Evolutionary conservation across 2,329 filamentous ascomycete genomes (phyloP).

Genomic region (Diaporthe velutina): DNA sequence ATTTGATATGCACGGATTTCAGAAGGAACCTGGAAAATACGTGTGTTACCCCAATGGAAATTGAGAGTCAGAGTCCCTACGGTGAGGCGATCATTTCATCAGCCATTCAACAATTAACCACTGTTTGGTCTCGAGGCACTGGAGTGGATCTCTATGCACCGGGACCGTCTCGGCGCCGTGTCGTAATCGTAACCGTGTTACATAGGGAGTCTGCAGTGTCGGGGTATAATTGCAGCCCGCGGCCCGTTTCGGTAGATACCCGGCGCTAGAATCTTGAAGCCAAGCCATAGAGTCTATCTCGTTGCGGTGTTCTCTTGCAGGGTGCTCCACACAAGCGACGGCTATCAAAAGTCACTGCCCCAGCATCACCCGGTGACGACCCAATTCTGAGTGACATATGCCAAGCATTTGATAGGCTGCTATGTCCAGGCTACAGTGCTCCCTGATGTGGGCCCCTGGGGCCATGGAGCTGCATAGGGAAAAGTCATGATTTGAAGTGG

Average conservation of each 20-base stretch:
- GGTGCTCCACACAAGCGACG: neutral
- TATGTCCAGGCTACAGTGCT: too few relatives aligned
- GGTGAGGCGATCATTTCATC: neutral
- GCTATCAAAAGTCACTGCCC: neutral
- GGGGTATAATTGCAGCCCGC: neutral
- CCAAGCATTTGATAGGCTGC: neutral
- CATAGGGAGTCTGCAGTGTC: neutral
- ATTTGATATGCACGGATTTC: neutral
- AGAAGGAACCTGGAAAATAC: neutral
- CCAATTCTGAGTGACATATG: neutral
- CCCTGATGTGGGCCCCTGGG: too few relatives aligned
- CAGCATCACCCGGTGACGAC: neutral
- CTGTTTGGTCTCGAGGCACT: neutral
- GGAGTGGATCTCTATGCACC: conserved; percentile 1
- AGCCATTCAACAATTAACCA: neutral
- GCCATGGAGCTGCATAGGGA: too few relatives aligned
- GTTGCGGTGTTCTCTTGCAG: too few relatives aligned
- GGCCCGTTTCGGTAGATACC: neutral
- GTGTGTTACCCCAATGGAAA: neutral
- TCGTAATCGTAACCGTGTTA: neutral
- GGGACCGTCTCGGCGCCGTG: conserved; percentile 15
- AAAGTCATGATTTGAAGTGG: too few relatives aligned
- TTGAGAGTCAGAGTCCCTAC: neutral
- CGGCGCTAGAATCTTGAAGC: too few relatives aligned
- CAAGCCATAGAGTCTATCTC: neutral